Percentiles rank a stretch among this genome's conserved stretches.
These are phyloP conservation scores for Mycena albidolilacea DNA, from an alignment of 768 basidiomycete genomes.

Conservation along the genomic window DNA sequence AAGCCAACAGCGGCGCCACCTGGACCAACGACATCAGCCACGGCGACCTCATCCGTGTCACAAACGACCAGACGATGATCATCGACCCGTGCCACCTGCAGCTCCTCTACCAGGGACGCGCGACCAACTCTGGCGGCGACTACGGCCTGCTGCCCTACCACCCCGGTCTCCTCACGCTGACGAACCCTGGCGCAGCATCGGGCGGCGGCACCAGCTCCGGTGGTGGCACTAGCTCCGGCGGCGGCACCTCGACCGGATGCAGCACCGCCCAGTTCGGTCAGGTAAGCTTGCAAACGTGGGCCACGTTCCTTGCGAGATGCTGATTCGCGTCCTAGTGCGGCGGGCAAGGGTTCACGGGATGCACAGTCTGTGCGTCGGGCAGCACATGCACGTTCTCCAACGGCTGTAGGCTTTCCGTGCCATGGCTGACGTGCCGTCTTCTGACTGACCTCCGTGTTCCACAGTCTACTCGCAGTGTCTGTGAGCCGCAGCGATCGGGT, in stretches of 20 bases:
- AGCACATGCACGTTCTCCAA: constrained; percentile 25
- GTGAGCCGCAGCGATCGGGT: constrained; percentile 17
- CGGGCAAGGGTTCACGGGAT: constrained; percentile 30
- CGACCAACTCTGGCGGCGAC: too few relatives aligned
- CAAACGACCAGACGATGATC: constrained; percentile 37
- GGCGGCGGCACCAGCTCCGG: constrained; percentile 23
- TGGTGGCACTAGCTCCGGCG: constrained; percentile 9
- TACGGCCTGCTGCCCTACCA: constrained; percentile 28
- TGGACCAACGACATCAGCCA: constrained; percentile 40
- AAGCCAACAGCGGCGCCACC: constrained; percentile 36
- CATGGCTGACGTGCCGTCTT: constrained; percentile 4
- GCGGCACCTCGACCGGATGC: constrained; percentile 19
- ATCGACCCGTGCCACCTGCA: constrained; percentile 37
- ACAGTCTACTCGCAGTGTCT: constrained; percentile 27
- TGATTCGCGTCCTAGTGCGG: constrained; percentile 29
- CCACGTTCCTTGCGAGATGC: constrained; percentile 15
- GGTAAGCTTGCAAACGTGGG: constrained; percentile 25
- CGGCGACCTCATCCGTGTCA: constrained; percentile 37
- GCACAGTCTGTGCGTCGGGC: constrained; percentile 22
- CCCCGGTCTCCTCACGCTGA: constrained; percentile 34
- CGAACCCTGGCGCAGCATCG: constrained; percentile 13
- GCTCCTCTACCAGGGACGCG: constrained; percentile 37
- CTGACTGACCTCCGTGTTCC: constrained; percentile 21
- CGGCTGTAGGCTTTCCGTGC: constrained; percentile 18
- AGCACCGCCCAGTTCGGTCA: constrained; percentile 25